Evolutionary conservation across 164 flowering plant species (phyloP).

Genomic region (Dillenia turbinata): DNA sequence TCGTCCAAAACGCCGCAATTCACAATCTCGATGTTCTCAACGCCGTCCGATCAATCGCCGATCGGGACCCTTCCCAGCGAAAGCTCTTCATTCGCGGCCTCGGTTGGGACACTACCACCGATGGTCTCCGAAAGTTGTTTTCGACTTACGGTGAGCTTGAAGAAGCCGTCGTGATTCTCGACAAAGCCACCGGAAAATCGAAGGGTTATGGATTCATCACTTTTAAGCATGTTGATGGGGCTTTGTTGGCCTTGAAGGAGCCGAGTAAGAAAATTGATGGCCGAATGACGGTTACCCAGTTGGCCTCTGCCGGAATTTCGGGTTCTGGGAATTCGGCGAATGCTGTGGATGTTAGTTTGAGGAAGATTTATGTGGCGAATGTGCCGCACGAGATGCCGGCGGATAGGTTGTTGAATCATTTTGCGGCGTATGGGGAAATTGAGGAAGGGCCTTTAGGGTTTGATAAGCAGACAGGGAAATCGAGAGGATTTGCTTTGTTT

Average conservation of each 20-base stretch:
- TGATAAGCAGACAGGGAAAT: conserved; percentile 87
- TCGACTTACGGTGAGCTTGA: conserved; percentile 76
- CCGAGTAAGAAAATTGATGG: conserved; percentile 96
- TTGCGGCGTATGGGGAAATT: conserved; percentile 77
- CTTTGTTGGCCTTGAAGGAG: conserved; percentile 73
- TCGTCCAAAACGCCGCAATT: conserved; percentile 45
- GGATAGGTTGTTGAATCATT: conserved; percentile 61
- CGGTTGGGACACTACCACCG: conserved; percentile 92
- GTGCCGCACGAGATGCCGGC: conserved; percentile 79
- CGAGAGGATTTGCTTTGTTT: conserved; percentile 82
- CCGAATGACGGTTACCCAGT: conserved; percentile 82
- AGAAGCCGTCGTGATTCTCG: conserved; percentile 81
- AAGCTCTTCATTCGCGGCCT: conserved; percentile 97
- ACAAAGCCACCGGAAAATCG: conserved; percentile 67
- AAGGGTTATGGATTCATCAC: conserved; percentile 93
- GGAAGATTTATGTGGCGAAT: conserved; percentile 88
- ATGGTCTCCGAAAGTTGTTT: conserved; percentile 57
- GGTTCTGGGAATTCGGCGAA: conserved; percentile 22
- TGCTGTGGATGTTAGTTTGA: conserved; percentile 41
- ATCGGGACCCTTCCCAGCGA: conserved; percentile 61
- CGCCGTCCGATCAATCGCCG: conserved; percentile 65
- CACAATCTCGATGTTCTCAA: conserved; percentile 62
- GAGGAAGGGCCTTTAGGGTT: conserved; percentile 97
- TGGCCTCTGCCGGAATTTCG: conserved; percentile 63
- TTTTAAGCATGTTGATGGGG: conserved; percentile 88